Percentiles rank a stretch among this genome's conserved stretches.
These are phyloP conservation scores for Chimonanthus salicifolius DNA, from an alignment of 164 flowering plant genomes.

Conservation along the genomic window DNA sequence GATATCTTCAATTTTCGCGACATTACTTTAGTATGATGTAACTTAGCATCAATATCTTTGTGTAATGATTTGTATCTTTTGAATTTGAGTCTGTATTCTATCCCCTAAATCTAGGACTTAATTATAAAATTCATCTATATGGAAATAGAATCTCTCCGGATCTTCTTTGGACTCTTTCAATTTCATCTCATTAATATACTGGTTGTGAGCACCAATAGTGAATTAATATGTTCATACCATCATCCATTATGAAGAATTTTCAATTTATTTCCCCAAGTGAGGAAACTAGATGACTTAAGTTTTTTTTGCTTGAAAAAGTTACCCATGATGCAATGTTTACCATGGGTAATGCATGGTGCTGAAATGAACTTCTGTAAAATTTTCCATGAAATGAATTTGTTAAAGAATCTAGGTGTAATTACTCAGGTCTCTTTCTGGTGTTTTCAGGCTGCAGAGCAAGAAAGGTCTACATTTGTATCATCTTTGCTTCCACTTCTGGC, in stretches of 20 bases:
- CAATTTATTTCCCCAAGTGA: no score
- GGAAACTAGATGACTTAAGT: no score
- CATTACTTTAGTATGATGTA: no score
- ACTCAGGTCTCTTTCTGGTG: slow-evolving; percentile 11
- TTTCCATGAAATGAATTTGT: neutral
- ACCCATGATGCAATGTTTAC: neutral
- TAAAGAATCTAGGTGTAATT: neutral
- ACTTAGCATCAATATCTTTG: no score
- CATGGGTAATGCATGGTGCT: neutral
- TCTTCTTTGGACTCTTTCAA: neutral
- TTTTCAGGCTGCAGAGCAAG: slow-evolving; percentile 84
- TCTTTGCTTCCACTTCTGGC: slow-evolving; percentile 81
- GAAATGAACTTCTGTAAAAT: neutral
- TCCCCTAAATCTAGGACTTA: no score
- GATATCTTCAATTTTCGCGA: no score
- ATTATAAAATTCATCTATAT: no score
- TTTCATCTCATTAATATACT: neutral
- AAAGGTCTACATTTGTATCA: slow-evolving; percentile 72
- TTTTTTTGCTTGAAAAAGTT: neutral
- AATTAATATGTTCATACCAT: no score
- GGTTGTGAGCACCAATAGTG: no score
- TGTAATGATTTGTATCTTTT: no score
- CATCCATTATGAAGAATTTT: no score
- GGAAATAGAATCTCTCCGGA: neutral
- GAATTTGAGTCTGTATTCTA: no score